Conservation (phyloP, 305 asterid species). For the Fraxinus sp. region DNA sequence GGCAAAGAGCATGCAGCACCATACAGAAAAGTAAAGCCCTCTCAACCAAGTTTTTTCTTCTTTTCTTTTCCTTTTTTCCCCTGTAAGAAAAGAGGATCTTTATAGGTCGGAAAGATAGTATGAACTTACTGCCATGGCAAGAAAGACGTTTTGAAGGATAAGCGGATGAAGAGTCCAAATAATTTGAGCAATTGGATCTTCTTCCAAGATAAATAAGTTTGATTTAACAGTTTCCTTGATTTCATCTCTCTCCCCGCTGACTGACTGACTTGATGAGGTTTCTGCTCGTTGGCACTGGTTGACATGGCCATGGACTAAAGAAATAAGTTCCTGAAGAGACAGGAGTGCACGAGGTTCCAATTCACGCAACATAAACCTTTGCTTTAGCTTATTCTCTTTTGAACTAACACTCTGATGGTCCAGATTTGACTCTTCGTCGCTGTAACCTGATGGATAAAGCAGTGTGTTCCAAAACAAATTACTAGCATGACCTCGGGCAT, state of each 20-base stretch:
- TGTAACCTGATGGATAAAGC: slow-evolving; percentile 33
- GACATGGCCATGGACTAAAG: slow-evolving; percentile 62
- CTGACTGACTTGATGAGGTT: slow-evolving; percentile 34
- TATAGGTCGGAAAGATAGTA: slow-evolving; percentile 2
- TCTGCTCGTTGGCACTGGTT: slow-evolving; percentile 43
- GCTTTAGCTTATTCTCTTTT: slow-evolving; percentile 35
- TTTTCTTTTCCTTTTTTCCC: not conserved
- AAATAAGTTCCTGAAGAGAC: slow-evolving; percentile 70
- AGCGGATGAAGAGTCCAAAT: slow-evolving; percentile 73
- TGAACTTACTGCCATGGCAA: slow-evolving; percentile 75
- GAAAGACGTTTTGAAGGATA: slow-evolving; percentile 57
- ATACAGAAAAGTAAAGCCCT: slow-evolving; percentile 21
- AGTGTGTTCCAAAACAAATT: slow-evolving; percentile 22
- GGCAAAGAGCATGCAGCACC: slow-evolving; percentile 21
- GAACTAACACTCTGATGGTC: slow-evolving; percentile 34
- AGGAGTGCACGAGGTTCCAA: slow-evolving; percentile 56
- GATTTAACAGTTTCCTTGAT: slow-evolving; percentile 27
- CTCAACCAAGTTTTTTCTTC: slow-evolving; percentile 18
- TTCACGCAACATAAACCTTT: slow-evolving; percentile 46
- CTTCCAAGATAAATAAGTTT: slow-evolving; percentile 48
- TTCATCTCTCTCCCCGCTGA: slow-evolving; percentile 35
- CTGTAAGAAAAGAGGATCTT: slow-evolving; percentile 5
- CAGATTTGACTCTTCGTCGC: slow-evolving; percentile 31
- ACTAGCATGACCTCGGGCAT: slow-evolving; percentile 18
- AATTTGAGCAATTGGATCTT: slow-evolving; percentile 68